Evolutionary conservation across 2,329 filamentous ascomycete genomes (phyloP).

Genomic region (Nigrograna mackinnonii): DNA sequence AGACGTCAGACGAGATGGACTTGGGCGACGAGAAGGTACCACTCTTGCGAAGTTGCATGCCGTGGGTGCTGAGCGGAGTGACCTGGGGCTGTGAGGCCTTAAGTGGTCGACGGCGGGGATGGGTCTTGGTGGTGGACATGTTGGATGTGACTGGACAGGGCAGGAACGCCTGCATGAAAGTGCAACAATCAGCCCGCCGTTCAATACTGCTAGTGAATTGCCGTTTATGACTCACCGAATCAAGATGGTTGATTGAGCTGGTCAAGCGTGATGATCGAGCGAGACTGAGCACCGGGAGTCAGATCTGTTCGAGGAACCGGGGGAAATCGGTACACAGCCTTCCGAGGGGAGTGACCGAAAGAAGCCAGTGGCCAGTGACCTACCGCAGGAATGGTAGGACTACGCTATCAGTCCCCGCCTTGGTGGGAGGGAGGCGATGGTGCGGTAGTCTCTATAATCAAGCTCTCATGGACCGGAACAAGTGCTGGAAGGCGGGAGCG

Average conservation of each 20-base stretch:
- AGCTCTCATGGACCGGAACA: slow-evolving; percentile 25
- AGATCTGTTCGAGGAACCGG: slow-evolving; percentile 6
- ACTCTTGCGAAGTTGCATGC: slow-evolving; percentile 52
- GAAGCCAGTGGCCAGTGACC: slow-evolving; percentile 6
- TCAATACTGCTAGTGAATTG: slow-evolving; percentile 13
- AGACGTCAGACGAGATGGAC: slow-evolving; percentile 40
- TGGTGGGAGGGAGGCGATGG: slow-evolving; percentile 4
- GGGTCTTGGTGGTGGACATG: slow-evolving; percentile 42
- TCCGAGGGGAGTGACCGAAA: slow-evolving; percentile 13
- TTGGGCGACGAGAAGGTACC: slow-evolving; percentile 53
- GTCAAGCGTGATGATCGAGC: slow-evolving; percentile 24
- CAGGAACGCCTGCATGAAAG: slow-evolving; percentile 17
- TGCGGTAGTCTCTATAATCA: slow-evolving; percentile 14
- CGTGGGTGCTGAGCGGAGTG: slow-evolving; percentile 39
- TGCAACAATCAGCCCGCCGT: slow-evolving; percentile 22
- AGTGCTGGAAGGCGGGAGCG: slow-evolving; percentile 9
- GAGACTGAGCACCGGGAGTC: slow-evolving; percentile 16
- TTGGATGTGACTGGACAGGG: slow-evolving; percentile 35
- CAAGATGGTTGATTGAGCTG: slow-evolving; percentile 5
- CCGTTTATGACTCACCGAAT: slow-evolving; percentile 38
- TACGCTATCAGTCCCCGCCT: slow-evolving; percentile 6
- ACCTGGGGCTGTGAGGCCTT: slow-evolving; percentile 30
- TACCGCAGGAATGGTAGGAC: slow-evolving; percentile 4
- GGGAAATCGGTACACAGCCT: slow-evolving; percentile 14
- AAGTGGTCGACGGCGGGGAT: slow-evolving; percentile 52